Base-by-base conservation (phyloP, 441 rosid species). In the Lepidium campestre region DNA sequence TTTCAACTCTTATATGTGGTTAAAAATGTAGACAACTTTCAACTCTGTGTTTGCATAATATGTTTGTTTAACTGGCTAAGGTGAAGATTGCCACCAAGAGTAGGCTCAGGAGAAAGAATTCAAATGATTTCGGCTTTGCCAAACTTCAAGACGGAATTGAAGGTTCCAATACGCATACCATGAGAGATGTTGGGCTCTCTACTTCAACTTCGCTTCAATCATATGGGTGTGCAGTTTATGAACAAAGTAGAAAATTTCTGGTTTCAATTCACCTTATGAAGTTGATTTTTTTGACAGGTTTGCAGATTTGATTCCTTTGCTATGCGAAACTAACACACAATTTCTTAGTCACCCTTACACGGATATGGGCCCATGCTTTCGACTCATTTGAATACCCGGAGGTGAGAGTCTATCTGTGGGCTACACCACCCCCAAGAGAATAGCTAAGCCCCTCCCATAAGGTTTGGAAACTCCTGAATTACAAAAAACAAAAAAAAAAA, bases 231-330 rank as follows among this genome's bases (percentile, higher is more conserved):
- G 62, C 68, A n/a, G 72, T 67, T 72, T 71, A 68, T 80, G 85
- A 81, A 71, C 63, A 37, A 39, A 42, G 55, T 48, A 79, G 72
- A 85, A 76, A 83, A 88, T 94, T 94, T 80, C 73, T 94, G 99
- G 99, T 94, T 82, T 54, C 68, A n/a, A 10, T 65, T 31, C n/a
- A 23, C 56, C 53, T 7, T 55, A 7, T 35, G 14, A 10, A 36
- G 48, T 35, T 55, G 36, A 6, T 20, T 0, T 1, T 10, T 52
- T 62, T 25, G n/a, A n/a, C n/a, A n/a, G n/a, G n/a, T n/a, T n/a
- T n/a, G n/a, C n/a, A n/a, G n/a, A n/a, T n/a, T n/a, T n/a, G n/a
- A n/a, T n/a, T n/a, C n/a, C n/a, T n/a, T n/a, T n/a, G n/a, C n/a
- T n/a, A n/a, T n/a, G n/a, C n/a, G n/a, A n/a, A n/a, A n/a, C n/a